Conservation (phyloP, 148 eudicot species). For the Nyssa sinensis region DNA sequence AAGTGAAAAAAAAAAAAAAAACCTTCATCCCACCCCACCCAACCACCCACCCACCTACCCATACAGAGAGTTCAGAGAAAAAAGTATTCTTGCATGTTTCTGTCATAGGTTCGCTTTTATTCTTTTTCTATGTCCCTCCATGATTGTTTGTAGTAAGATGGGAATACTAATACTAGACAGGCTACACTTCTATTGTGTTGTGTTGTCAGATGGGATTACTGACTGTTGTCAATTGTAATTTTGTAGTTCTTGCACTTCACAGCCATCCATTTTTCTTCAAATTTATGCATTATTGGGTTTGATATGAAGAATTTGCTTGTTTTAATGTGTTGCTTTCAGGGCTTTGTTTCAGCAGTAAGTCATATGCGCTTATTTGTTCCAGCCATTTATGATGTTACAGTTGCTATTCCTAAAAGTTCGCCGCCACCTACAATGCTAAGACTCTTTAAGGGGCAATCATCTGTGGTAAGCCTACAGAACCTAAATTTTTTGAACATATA, state of each 20-base stretch:
- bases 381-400: slow-evolving; percentile 77
- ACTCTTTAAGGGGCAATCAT: slow-evolving; percentile 81
- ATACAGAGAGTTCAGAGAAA: too few species aligned
- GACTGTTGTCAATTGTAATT: neutral
- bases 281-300: neutral
- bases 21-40: too few species aligned
- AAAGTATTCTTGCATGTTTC: too few species aligned
- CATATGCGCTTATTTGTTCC: slow-evolving; percentile 92
- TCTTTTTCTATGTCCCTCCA: neutral
- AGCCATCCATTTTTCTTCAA: neutral
- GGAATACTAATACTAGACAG: neutral
- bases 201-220: neutral
- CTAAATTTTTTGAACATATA: slow-evolving; percentile 4
- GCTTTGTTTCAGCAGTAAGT: slow-evolving; percentile 85
- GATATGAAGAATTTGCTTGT: neutral
- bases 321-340: slow-evolving; percentile 41
- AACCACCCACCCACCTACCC: too few species aligned
- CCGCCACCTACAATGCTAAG: slow-evolving; percentile 83
- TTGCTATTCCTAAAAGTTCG: slow-evolving; percentile 75
- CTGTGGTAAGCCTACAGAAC: slow-evolving; percentile 63
- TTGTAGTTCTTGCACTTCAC: neutral
- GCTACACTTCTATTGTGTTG: neutral
- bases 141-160: neutral
- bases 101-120: too few species aligned
- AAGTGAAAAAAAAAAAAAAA: too few species aligned